Evolutionary conservation across 768 basidiomycete genomes (phyloP).

Genomic region (Tricholoma furcatifolium): DNA sequence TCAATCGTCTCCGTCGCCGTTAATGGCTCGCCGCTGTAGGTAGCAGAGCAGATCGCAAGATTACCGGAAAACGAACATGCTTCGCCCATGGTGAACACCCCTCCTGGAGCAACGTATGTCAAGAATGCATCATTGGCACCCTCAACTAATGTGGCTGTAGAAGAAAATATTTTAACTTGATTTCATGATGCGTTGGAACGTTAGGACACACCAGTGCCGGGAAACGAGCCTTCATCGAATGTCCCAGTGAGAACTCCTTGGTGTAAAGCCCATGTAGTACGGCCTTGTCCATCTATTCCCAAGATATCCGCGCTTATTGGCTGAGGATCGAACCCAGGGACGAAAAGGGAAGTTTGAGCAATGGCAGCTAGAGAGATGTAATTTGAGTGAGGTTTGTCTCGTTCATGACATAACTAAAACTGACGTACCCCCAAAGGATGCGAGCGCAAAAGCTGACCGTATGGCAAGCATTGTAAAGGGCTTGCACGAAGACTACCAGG

Average conservation of each 20-base stretch:
- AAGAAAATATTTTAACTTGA: neutral
- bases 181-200: neutral
- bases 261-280: constrained; percentile 26
- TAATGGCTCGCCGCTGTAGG: constrained; percentile 11
- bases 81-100: constrained; percentile 15
- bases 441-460: no score
- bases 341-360: constrained; percentile 23
- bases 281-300: constrained; percentile 23
- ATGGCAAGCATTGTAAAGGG: no score
- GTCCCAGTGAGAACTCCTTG: constrained; percentile 17
- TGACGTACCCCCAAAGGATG: no score
- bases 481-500: no score
- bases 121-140: constrained; percentile 21
- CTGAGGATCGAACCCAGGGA: constrained; percentile 26
- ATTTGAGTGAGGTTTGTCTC: no score
- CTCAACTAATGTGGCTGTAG: constrained; percentile 26
- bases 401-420: no score
- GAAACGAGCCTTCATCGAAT: constrained; percentile 9
- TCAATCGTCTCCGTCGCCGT: constrained; percentile 17
- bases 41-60: constrained; percentile 22
- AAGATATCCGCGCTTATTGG: constrained; percentile 26
- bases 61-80: constrained; percentile 17
- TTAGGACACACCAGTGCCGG: constrained; percentile 20
- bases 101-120: constrained; percentile 15
- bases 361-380: constrained; percentile 10